Base-by-base conservation (phyloP, 495 filamentous ascomycete genomes). In the Niebla homalea region DNA sequence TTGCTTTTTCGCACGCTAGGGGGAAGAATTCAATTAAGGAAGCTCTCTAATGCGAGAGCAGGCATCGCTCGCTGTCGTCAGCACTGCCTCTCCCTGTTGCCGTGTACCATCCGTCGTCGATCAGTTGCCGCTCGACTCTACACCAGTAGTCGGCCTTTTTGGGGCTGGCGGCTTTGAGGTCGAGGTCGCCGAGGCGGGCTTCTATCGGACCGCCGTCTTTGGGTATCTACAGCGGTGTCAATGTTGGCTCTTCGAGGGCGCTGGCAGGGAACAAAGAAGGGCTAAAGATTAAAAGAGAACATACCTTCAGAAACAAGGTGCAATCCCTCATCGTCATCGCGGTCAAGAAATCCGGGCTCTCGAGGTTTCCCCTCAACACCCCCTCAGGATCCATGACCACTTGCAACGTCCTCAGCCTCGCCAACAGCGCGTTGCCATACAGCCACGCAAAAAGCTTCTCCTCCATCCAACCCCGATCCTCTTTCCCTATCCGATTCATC, bases 271-370 rank as follows among this genome's bases (percentile, higher is more conserved):
- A 8, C 25, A 15, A 26, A 6, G 11, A 16, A 15, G 7, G 42
- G 5, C 7, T 19, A 25, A 20, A 25, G 19, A 45, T 20, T 25
- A 8, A 25, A 5, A 21, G 8, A 37, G 3, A 14, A 46, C 67
- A 66, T 56, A 87, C 73, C 67, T 76, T 79, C 43, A 94, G 62
- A 61, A 84, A 96, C 51, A 92, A 72, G 0, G 85, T 88, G 62
- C 89, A 89, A 65, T 98, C 90, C 43, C 90, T 68, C 45, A 96
- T 56, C 20, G 89, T 94, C 89, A 95, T 96, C 15, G 86, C 85
- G 25, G 50, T 58, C 15, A 65, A 59, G 37, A 75, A 66, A 11
- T 61, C 43, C 4, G 56, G 40, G 25, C 67, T 58, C 15, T 59
- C 53, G 0, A 61, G 50, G 21, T 66, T 51, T 1, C 55, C 61